These are phyloP conservation scores for Trichopus zeylanicus DNA, from an alignment of 116 monocot species.

Conservation along the genomic window DNA sequence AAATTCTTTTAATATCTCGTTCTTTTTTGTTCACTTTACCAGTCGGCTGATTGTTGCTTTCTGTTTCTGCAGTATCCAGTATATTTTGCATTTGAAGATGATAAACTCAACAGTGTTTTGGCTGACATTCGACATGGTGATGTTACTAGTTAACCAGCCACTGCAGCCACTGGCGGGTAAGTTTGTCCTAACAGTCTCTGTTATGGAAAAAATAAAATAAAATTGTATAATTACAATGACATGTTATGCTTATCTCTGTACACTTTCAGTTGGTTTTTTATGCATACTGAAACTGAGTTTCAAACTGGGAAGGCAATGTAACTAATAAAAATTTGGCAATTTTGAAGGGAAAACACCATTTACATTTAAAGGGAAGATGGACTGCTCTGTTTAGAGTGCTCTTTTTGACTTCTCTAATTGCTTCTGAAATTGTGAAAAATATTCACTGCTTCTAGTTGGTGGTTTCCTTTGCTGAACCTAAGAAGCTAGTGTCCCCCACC, in stretches of 20 bases:
- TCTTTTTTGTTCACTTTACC: too few relatives aligned
- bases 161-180: conserved; percentile 94
- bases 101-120: conserved; percentile 56
- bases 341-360: too few relatives aligned
- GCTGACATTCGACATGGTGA: conserved; percentile 63
- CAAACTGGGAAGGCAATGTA: too few relatives aligned
- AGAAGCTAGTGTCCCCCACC: conserved; percentile 72
- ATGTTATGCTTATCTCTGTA: not conserved
- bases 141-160: conserved; percentile 60
- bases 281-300: too few relatives aligned
- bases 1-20: too few relatives aligned
- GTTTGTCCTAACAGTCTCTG: conserved; percentile 12
- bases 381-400: too few relatives aligned
- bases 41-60: conserved; percentile 2
- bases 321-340: too few relatives aligned
- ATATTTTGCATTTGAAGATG: conserved; percentile 90
- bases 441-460: conserved; percentile 84
- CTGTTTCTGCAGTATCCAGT: conserved; percentile 81
- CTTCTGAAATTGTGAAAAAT: conserved; percentile 8
- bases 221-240: not conserved
- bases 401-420: not conserved
- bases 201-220: not conserved
- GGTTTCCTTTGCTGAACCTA: conserved; percentile 75
- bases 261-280: not conserved
- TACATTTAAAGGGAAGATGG: not conserved